Base-by-base conservation (phyloP, 345 rosid genomes). In the Arabis hirsuta region DNA sequence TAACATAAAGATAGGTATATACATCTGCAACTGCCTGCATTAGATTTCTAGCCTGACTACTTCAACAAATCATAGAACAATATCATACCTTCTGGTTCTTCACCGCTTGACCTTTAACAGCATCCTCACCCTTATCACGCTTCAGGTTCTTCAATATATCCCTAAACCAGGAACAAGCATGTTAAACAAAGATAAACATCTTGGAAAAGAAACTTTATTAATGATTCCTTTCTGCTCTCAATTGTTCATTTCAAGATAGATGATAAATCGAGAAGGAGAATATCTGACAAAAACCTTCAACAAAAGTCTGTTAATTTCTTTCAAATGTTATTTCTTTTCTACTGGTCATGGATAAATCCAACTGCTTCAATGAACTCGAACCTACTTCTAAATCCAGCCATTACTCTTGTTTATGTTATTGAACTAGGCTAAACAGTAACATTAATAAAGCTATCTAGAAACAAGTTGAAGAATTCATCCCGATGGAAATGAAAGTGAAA, bases 31-130 rank as follows among this genome's bases (percentile, higher is more conserved):
- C 26, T 48, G 3, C 24, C 54, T 13, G 41, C 8, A 51, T 2
- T 10, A 4, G 5, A 55, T 55, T 43, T 36, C 65, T 31, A 31
- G 1, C 20, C 13, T 19, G 48, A 56, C 16, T 63, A 29, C 47
- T 54, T 65, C 16, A 2, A 14, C 32, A 39, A 12, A 55, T 10
- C 1, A 4, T 32, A 39, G 29, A 41, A 19, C 42, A 42, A 50
- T 9, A 32, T 43, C 58, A 19, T 44, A 94, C 99, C 93, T 82
- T 87, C 75, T 90, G 99, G 66, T 86, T 91, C 88, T 88, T 91
- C 43, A 91, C 96, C 31, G 97, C 96, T 81, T 85, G 86, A 76
- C 97, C 92, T 81, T 95, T 95, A 42, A 79, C 84, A 82, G 84
- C 67, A 84, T 90, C 99, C 69, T 91, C 99, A 74, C 83, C 88